Conservation (phyloP, 345 rosid species). For the Melastoma malabathricum region DNA sequence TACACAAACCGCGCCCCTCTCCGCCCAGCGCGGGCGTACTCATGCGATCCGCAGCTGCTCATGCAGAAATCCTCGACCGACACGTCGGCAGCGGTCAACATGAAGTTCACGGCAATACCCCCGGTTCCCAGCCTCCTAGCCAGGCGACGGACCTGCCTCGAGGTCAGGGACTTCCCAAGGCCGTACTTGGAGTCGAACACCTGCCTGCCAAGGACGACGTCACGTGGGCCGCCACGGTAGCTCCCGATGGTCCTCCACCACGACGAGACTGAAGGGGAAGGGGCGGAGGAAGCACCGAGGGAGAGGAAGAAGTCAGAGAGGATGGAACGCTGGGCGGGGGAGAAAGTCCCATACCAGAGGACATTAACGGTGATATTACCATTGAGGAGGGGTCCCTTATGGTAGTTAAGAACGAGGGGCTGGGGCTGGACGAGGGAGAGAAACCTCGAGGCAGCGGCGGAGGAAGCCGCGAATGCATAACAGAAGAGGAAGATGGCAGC, state of each 20-base stretch:
- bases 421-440: constrained; percentile 23
- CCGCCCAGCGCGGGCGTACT: constrained; percentile 10
- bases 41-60: constrained; percentile 69
- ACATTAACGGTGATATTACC: constrained; percentile 40
- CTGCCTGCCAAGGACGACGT: constrained; percentile 32
- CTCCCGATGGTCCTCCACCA: constrained; percentile 45
- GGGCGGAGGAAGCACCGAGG: constrained; percentile 5
- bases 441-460: constrained; percentile 2
- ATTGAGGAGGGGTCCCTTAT: constrained; percentile 37
- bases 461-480: not conserved
- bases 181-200: constrained; percentile 33
- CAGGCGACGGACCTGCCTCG: constrained; percentile 28
- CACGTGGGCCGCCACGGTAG: constrained; percentile 28
- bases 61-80: constrained; percentile 61
- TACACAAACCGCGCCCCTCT: constrained; percentile 19
- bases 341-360: constrained; percentile 49
- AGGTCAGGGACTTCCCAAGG: constrained; percentile 34
- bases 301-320: constrained; percentile 37
- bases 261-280: constrained; percentile 17
- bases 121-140: constrained; percentile 8
- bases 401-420: constrained; percentile 37
- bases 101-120: constrained; percentile 29
- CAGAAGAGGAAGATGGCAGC: constrained; percentile 4
- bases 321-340: constrained; percentile 31
- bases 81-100: constrained; percentile 60